Percentiles rank a stretch among this genome's conserved stretches.
Evolutionary conservation across 2,329 filamentous ascomycete genomes (phyloP).

Genomic region (Botrytis galanthina): DNA sequence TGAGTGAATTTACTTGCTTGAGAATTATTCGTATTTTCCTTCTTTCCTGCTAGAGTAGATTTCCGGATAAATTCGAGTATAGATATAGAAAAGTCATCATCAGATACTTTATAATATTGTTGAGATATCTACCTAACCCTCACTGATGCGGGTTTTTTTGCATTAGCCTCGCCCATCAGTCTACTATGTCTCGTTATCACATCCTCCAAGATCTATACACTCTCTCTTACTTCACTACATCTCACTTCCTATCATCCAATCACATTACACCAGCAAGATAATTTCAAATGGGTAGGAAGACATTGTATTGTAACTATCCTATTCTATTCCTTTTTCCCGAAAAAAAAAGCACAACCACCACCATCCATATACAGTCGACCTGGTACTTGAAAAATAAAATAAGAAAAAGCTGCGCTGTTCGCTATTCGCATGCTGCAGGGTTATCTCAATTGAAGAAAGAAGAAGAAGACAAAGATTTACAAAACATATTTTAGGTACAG

Average conservation of each 20-base stretch:
- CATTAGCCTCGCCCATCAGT: not conserved
- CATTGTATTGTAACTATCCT: slow-evolving; percentile 5
- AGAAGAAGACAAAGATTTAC: slow-evolving; percentile 10
- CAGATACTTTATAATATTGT: not conserved
- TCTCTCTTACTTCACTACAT: not conserved
- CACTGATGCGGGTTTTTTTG: not conserved
- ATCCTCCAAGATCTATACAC: not conserved
- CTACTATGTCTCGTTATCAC: not conserved
- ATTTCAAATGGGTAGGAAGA: not conserved
- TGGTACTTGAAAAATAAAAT: not conserved
- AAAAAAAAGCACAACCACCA: not conserved
- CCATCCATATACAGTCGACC: slow-evolving; percentile 5
- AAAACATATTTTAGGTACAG: slow-evolving; percentile 18
- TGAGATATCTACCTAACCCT: not conserved
- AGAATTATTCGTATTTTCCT: not conserved
- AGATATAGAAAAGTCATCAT: not conserved
- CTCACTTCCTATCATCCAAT: not conserved
- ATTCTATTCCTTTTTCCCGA: not conserved
- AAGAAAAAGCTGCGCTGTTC: not conserved
- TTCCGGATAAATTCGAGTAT: not conserved
- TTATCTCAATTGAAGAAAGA: slow-evolving; percentile 5
- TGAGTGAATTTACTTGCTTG: not conserved
- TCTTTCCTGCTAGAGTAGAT: not conserved
- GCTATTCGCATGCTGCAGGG: slow-evolving; percentile 11
- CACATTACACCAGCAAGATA: not conserved